Conservation (phyloP, 2,329 filamentous ascomycete genomes). For the Coniochaeta sp. region DNA sequence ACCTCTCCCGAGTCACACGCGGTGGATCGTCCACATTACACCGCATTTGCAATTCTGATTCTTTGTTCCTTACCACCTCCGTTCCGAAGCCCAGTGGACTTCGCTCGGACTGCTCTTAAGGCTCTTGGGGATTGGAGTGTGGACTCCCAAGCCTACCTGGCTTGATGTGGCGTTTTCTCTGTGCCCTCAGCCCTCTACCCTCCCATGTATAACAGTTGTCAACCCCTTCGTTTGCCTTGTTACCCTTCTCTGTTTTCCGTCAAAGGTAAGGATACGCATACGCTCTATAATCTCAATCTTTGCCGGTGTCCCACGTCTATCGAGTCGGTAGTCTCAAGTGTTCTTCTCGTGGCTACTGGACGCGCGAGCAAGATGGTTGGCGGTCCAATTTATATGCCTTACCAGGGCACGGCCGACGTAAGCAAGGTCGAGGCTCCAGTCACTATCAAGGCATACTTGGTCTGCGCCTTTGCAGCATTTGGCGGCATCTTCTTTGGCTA, state of each 20-base stretch:
- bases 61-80: background rate
- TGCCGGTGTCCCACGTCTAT: background rate
- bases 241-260: background rate
- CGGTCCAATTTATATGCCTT: background rate
- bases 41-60: background rate
- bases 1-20: background rate
- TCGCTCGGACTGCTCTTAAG: background rate
- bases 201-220: background rate
- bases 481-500: constrained; percentile 54
- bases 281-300: background rate
- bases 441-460: constrained; percentile 50
- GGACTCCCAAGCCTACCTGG: background rate
- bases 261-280: too few relatives aligned
- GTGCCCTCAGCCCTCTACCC: background rate
- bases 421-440: constrained; percentile 50
- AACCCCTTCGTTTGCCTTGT: background rate
- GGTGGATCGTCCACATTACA: background rate
- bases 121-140: background rate
- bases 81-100: background rate
- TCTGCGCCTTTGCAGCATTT: constrained; percentile 54
- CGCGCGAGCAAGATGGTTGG: background rate
- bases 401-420: constrained; percentile 27
- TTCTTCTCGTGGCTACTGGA: background rate
- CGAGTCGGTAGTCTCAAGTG: background rate
- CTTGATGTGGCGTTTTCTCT: background rate